Base-by-base conservation (phyloP, 2,329 filamentous ascomycete genomes). In the Fusarium sp. region DNA sequence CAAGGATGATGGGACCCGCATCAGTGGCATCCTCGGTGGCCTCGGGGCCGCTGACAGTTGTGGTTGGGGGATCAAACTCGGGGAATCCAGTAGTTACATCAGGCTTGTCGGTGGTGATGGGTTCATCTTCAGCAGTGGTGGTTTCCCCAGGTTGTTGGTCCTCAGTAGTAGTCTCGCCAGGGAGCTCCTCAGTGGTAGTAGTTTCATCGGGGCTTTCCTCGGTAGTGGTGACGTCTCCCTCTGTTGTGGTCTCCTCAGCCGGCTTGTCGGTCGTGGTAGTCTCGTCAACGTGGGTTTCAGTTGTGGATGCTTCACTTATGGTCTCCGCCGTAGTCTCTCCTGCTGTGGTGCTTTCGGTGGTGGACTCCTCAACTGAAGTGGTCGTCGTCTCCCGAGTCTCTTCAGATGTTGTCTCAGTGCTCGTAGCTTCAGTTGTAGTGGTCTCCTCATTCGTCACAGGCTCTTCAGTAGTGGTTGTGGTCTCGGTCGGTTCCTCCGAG, bases 1-100 rank as follows among this genome's bases (percentile, higher is more conserved):
- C 50, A 3, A 61, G 34, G 18, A 71, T 25, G 8, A 68, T 56
- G 11, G 69, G 56, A 8, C 56, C 56, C 20, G 56, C 56, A 30
- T 59, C 35, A 2, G 35, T 59, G 2, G 56, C 56, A 16, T 59
- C 56, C 3, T 59, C 56, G 9, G 56, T 59, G 30, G 56, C 56
- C 56, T 59, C 56, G 0, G 56, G 56, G 35, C 56, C 56, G 6
- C 56, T 59, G 18, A 59, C 56, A 2, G 35, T 41, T 25, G 56
- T 59, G 16, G 56, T 41, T 14, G 56, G 56, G 4, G 56, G 35
- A 27, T 59, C 23, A 41, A 59, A 59, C 6, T 39, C 35, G 11
- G 56, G 56, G 56, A 59, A 59, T n/a, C 56, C 56, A 7, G 35
- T 59, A 6, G 56, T 59, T 3, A 6, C 35, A 41, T 30, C 35